Percentiles rank a stretch among this genome's conserved stretches.
Evolutionary conservation across 805 yeast species (phyloP).

Genomic region (Kluyveromyces siamensis): DNA sequence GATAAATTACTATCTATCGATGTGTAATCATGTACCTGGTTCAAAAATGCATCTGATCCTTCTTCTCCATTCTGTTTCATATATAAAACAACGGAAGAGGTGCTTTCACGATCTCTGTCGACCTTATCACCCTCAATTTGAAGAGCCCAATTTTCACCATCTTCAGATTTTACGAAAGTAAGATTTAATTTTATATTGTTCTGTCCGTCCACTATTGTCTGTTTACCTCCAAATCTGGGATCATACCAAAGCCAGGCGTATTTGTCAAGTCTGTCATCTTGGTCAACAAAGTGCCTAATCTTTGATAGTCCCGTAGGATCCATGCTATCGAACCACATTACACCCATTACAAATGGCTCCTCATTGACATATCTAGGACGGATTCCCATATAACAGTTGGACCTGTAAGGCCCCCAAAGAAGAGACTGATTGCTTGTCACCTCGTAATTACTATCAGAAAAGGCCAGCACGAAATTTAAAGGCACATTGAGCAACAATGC

Average conservation of each 20-base stretch:
- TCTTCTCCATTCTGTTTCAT: conserved; percentile 59
- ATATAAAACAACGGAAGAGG: conserved; percentile 67
- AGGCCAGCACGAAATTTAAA: not conserved
- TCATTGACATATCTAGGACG: conserved; percentile 47
- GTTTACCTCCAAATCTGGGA: conserved; percentile 79
- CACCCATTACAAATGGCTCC: conserved; percentile 67
- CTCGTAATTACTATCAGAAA: conserved; percentile 15
- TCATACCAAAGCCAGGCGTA: conserved; percentile 88
- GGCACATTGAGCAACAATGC: not conserved
- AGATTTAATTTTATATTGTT: conserved; percentile 55
- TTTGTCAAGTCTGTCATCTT: conserved; percentile 54
- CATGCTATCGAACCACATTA: conserved; percentile 80
- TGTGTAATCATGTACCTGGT: not conserved
- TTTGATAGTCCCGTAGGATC: conserved; percentile 41
- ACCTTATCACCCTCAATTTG: conserved; percentile 60
- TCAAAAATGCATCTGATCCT: conserved; percentile 9
- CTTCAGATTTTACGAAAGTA: conserved; percentile 64
- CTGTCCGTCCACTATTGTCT: conserved; percentile 59
- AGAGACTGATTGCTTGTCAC: conserved; percentile 40
- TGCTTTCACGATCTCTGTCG: conserved; percentile 36
- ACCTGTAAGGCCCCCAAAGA: conserved; percentile 90
- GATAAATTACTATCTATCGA: conserved; percentile 14
- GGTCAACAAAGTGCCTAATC: conserved; percentile 70
- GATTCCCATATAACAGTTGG: conserved; percentile 78
- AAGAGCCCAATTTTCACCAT: conserved; percentile 74